phyloP scores from a whole-genome alignment of 2,329 filamentous ascomycete genomes.

The Hypoxylon sp. region DNA sequence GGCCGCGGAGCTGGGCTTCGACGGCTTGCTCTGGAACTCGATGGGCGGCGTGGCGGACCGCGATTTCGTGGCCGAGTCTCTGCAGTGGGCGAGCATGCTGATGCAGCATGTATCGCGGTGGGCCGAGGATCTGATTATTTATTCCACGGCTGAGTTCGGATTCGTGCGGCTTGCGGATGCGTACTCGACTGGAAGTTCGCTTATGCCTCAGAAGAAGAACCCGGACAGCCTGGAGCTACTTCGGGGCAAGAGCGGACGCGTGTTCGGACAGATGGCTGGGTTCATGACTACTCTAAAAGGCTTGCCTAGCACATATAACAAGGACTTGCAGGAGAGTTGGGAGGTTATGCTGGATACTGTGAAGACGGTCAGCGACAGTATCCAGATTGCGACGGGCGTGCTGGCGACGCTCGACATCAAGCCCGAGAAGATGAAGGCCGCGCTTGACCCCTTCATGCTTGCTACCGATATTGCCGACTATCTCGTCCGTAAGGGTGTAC shows the following conservation, averaged over 20 bases:
- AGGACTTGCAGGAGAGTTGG: constrained; percentile 90
- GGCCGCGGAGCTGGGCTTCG: constrained; percentile 81
- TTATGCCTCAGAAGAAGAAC: constrained; percentile 92
- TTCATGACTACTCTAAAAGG: constrained; percentile 81
- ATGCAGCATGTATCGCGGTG: constrained; percentile 81
- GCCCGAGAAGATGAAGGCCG: constrained; percentile 82
- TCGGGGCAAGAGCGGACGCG: constrained; percentile 79
- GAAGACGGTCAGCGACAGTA: constrained; percentile 84
- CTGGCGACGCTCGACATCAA: constrained; percentile 68
- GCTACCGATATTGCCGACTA: constrained; percentile 80
- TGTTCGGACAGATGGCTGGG: constrained; percentile 70
- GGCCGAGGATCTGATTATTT: constrained; percentile 82
- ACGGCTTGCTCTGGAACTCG: constrained; percentile 77
- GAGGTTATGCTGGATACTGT: constrained; percentile 89
- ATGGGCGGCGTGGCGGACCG: constrained; percentile 79
- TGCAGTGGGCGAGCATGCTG: constrained; percentile 78
- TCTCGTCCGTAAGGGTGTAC: constrained; percentile 78
- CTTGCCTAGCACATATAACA: constrained; percentile 88
- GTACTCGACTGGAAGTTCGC: constrained; percentile 81
- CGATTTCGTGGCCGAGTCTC: constrained; percentile 80
- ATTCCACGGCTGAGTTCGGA: constrained; percentile 81
- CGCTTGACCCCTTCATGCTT: constrained; percentile 86
- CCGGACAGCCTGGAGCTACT: constrained; percentile 79
- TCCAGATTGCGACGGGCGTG: constrained; percentile 88
- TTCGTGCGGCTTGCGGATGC: constrained; percentile 84